phyloP scores from a whole-genome alignment of 2,329 filamentous ascomycete species.

The Arthrobotrys iridis region DNA sequence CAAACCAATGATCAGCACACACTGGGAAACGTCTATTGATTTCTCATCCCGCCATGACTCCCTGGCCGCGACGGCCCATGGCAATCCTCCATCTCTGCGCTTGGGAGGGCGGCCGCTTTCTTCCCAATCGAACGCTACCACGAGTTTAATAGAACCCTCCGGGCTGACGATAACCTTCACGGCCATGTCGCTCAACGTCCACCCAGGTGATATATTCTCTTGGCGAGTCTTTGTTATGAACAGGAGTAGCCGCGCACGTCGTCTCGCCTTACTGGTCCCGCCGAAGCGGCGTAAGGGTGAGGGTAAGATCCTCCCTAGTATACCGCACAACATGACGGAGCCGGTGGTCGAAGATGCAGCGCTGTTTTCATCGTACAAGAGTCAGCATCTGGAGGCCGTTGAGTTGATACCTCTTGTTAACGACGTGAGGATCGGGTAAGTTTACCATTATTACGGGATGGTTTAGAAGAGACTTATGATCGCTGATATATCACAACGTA shows the following conservation, averaged over 20 bases:
- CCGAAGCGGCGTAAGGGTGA: slow-evolving; percentile 70
- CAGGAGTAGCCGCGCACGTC: slow-evolving; percentile 70
- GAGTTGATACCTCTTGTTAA: slow-evolving; percentile 80
- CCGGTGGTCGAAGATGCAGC: slow-evolving; percentile 77
- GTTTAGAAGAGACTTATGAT: slow-evolving; percentile 24
- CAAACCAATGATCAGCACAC: slow-evolving; percentile 71
- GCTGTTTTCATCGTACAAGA: slow-evolving; percentile 76
- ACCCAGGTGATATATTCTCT: slow-evolving; percentile 73
- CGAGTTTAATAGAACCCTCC: slow-evolving; percentile 20
- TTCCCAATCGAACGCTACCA: slow-evolving; percentile 66
- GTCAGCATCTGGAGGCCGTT: slow-evolving; percentile 70
- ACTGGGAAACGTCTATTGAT: slow-evolving; percentile 75
- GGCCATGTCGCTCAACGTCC: slow-evolving; percentile 69
- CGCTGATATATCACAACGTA: background rate
- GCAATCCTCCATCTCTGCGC: slow-evolving; percentile 70
- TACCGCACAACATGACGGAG: slow-evolving; percentile 66
- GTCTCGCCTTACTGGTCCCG: slow-evolving; percentile 75
- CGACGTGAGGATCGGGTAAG: slow-evolving; percentile 75
- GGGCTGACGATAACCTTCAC: slow-evolving; percentile 79
- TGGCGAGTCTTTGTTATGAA: slow-evolving; percentile 83
- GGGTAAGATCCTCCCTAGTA: slow-evolving; percentile 59
- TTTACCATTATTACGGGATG: slow-evolving; percentile 23
- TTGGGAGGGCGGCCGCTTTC: slow-evolving; percentile 63
- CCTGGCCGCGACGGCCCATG: slow-evolving; percentile 59
- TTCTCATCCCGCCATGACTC: slow-evolving; percentile 70